Evolutionary conservation across 106 monocot genomes (phyloP).

Genomic region (Hemerocallis citrina): DNA sequence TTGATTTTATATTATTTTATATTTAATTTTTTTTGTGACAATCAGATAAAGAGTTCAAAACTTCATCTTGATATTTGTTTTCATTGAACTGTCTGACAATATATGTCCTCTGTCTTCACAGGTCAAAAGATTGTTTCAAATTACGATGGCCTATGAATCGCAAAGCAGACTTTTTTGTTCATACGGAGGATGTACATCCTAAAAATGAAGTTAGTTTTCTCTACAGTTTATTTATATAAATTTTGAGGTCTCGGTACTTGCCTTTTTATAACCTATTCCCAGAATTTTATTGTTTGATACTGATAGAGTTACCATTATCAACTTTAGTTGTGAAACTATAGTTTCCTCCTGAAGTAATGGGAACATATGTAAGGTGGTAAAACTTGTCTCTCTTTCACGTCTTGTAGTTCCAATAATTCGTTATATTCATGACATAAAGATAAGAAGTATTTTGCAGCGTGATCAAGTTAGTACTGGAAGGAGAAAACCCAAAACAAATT

Average conservation of each 20-base stretch:
- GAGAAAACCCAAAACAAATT: constrained; percentile 84
- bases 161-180: constrained; percentile 61
- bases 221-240: background rate
- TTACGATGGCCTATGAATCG: constrained; percentile 61
- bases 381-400: background rate
- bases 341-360: background rate
- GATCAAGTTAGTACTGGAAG: constrained; percentile 25
- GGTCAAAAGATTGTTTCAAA: constrained; percentile 86
- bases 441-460: constrained; percentile 13
- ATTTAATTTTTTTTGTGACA: background rate
- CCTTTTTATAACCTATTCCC: too few species aligned
- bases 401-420: background rate
- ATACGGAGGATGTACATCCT: constrained; percentile 18
- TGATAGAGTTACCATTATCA: too few species aligned
- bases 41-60: too few species aligned
- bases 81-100: background rate
- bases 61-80: too few species aligned
- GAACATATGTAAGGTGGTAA: background rate
- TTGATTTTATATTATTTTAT: too few species aligned
- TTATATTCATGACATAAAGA: background rate
- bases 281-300: too few species aligned
- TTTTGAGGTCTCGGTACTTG: background rate
- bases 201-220: constrained; percentile 40
- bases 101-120: constrained; percentile 18
- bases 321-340: background rate